Evolutionary conservation across 1,284 basidiomycete species (phyloP), one percentile per base, ranked within the genome.

Genomic region (Cystobasidium slooffiae): DNA sequence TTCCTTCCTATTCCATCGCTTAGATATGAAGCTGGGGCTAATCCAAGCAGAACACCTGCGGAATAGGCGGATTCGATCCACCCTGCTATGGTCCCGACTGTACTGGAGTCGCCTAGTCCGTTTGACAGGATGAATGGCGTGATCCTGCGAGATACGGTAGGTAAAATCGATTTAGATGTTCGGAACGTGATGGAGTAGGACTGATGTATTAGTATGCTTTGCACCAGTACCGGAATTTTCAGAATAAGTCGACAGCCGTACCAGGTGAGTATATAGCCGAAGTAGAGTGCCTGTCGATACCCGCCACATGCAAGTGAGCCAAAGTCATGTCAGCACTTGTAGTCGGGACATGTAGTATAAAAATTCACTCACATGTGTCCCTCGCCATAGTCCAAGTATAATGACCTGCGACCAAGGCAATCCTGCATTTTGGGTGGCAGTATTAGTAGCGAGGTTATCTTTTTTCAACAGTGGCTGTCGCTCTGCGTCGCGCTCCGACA

Each of bases 1-100:
- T 63, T 63, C 18, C 69, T 43, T 6, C 69, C 69, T 18, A 52
- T 53, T 18, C 18, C 24, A 41, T 72, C 69, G 31, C 22, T 16
- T 20, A 72, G n/a, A 7, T 24, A 53, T 2, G 61, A 41, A 16
- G 59, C 51, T 3, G 69, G 69, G 18, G 51, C 49, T 18, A 72
- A 47, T 49, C 58, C 58, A 6, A 41, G 20, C 12, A 72, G 31
- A 39, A 72, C 47, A 39, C 55, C 61, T 12, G 64, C 8, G 3
- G 59, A 63, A 37, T 63, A 63, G 10, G 69, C 69, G 10, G 49
- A 46, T 53, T 64, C 69, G 12, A 72, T 72, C 47, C 46, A 52
- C 3, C 59, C 58, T 63, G 69, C 58, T n/a, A 43, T 44, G 1
- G n/a, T 61, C 2, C 59, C 69, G 43, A 72, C 61, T 1, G 22